These are phyloP conservation scores for Withania somnifera DNA, from an alignment of 305 asterid genomes.

Conservation along the genomic window DNA sequence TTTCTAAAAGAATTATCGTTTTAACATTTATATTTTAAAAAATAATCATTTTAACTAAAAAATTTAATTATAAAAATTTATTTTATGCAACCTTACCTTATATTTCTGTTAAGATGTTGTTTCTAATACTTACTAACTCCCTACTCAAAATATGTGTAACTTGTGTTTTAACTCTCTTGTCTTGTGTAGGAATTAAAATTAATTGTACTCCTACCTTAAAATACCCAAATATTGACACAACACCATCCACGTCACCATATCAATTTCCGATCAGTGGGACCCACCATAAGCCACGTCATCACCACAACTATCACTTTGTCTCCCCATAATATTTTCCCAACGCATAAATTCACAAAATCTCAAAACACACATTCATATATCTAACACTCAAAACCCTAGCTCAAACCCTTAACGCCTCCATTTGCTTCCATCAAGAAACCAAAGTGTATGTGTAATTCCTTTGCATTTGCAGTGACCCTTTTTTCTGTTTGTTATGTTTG, in stretches of 20 bases:
- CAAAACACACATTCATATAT: not conserved
- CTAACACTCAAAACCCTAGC: not conserved
- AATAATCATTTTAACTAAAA: too few species aligned
- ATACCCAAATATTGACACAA: not conserved
- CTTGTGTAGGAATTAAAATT: too few species aligned
- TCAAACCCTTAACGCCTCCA: not conserved
- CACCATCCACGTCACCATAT: not conserved
- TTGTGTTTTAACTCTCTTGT: too few species aligned
- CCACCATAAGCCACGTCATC: not conserved
- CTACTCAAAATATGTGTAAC: too few species aligned
- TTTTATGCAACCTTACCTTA: too few species aligned
- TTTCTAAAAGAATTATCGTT: too few species aligned
- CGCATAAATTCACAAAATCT: not conserved
- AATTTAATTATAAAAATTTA: too few species aligned
- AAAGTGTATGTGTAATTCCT: not conserved
- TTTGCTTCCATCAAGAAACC: not conserved
- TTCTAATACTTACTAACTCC: too few species aligned
- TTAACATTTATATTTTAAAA: too few species aligned
- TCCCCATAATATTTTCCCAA: not conserved
- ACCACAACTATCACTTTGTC: not conserved
- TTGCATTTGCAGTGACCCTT: not conserved
- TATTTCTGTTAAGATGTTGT: too few species aligned
- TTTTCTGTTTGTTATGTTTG: not conserved
- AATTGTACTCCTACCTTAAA: not conserved
- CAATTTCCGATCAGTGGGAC: not conserved